Base-by-base conservation (phyloP, 2,329 filamentous ascomycete genomes). In the Fusarium sp. region DNA sequence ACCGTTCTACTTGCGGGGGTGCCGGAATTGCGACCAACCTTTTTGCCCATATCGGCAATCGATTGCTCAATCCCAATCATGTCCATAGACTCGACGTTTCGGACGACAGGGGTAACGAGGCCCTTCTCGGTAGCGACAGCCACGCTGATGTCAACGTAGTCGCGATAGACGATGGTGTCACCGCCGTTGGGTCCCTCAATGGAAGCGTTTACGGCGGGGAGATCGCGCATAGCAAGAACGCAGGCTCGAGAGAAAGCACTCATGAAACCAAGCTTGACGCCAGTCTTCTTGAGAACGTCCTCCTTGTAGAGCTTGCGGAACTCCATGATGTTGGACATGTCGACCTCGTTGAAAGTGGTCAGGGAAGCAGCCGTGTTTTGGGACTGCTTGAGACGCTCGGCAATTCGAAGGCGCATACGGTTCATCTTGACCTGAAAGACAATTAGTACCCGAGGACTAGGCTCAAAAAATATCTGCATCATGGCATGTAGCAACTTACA, bases 221-320 rank as follows among this genome's bases (percentile, higher is more conserved):
- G 87, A 73, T 98, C 95, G 79, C 92, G 93, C 93, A 98, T 97
- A 65, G 96, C 96, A 68, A 98, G 87, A 48, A 97, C 91, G 77
- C 91, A 93, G 53, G 96, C 96, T 73, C 93, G 93, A 8, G 95
- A 93, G 85, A 99, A 99, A 62, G 95, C 95, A 82, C 95, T 96
- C 95, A 99, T 98, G 87, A 98, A 99, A n/a, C 96, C 96, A 60
- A 99, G 92, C 87, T 98, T 99, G 65, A 98, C 93, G 48, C 95
- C 95, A 15, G 94, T 96, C 87, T 95, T 97, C 89, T 98, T 97
- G 65, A 98, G 87, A 28, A 98, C 87, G 67, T 97, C 95, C 68
- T 98, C 95, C 87, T 98, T 98, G 89, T 98, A 98, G 51, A 95
- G 87, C 84, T 97, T 98, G 77, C 96, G 93, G 87, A 99, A 95